phyloP scores from a whole-genome alignment of 192 early-diverging fungal genomes.

The Entomortierella chlamydospora region DNA sequence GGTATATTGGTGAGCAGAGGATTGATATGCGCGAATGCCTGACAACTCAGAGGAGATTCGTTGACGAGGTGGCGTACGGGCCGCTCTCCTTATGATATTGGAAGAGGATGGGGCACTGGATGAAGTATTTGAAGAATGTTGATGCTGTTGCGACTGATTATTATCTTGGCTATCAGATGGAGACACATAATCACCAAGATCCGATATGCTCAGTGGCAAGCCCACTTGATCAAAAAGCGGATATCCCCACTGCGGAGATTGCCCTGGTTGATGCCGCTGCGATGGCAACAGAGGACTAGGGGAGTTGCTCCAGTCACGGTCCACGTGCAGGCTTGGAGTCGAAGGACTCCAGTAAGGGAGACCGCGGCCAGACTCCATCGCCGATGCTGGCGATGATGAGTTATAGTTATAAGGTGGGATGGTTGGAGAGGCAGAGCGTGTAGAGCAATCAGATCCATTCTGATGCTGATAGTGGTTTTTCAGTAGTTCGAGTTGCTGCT shows the following conservation, averaged over 20 bases:
- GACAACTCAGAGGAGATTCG: neutral
- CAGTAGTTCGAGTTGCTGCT: neutral
- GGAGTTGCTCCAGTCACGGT: conserved; percentile 29
- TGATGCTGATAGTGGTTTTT: neutral
- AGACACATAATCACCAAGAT: neutral
- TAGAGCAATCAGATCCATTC: neutral
- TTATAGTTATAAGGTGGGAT: conserved; percentile 5
- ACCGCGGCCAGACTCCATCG: conserved; percentile 8
- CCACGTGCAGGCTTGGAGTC: conserved; percentile 18
- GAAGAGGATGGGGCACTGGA: neutral
- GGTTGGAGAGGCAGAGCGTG: conserved; percentile 20
- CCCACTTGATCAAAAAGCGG: conserved; percentile 32
- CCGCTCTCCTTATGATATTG: neutral
- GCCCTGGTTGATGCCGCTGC: neutral
- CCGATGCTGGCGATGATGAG: conserved; percentile 13
- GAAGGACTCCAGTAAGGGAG: conserved; percentile 45
- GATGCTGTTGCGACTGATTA: neutral
- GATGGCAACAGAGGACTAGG: conserved; percentile 17
- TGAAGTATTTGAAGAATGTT: neutral
- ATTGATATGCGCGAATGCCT: conserved; percentile 1
- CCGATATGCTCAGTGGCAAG: conserved; percentile 1
- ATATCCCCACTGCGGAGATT: conserved; percentile 21
- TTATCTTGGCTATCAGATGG: conserved; percentile 7
- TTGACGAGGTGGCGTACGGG: neutral
- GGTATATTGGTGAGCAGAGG: neutral